Evolutionary conservation across 2,329 filamentous ascomycete genomes (phyloP).

Genomic region (Cercospora sojina): DNA sequence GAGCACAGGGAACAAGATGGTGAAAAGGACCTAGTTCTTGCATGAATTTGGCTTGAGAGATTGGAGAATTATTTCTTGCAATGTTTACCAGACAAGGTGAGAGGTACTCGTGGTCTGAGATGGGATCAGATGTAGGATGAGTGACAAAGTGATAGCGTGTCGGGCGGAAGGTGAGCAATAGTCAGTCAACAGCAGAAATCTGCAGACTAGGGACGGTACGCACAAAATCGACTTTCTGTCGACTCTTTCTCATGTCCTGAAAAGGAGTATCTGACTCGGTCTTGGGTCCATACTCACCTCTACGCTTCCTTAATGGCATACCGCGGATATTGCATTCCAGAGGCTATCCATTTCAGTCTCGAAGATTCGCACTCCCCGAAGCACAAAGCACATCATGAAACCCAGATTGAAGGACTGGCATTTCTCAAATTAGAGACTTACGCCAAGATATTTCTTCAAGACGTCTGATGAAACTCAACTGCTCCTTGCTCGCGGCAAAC

Average conservation of each 20-base stretch:
- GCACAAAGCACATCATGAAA: background rate
- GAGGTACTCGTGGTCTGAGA: no score
- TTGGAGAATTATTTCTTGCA: background rate
- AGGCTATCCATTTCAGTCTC: background rate
- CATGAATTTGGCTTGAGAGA: background rate
- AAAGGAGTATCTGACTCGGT: background rate
- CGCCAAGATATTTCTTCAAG: background rate
- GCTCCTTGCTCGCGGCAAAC: background rate
- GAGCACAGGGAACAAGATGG: background rate
- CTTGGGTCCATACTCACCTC: background rate
- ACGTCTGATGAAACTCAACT: background rate
- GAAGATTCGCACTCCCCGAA: background rate
- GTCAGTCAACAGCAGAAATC: background rate
- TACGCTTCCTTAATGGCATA: background rate
- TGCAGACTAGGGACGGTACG: background rate
- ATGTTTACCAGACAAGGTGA: no score
- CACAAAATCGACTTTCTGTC: background rate
- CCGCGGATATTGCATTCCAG: background rate
- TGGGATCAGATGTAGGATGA: no score
- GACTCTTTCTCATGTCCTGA: background rate
- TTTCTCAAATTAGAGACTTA: background rate
- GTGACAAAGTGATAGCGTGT: no score
- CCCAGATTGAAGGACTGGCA: background rate
- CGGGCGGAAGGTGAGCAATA: background rate
- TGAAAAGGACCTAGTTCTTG: background rate